Conservation (phyloP, 2,329 filamentous ascomycete species). For the Hymenoscyphus salicellus region DNA sequence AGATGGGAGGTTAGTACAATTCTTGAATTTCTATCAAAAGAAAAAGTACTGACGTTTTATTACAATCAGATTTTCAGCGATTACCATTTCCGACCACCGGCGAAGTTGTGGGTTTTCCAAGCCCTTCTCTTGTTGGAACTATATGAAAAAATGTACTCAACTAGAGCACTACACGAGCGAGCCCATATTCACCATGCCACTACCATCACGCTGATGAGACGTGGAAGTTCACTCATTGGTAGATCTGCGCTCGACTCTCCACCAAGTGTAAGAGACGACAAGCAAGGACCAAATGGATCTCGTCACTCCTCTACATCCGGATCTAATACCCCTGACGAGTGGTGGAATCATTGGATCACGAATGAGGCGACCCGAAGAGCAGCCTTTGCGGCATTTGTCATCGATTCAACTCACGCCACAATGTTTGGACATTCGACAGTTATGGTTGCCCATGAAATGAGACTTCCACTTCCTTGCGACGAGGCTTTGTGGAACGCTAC, state of each 20-base stretch:
- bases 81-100: constrained; percentile 81
- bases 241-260: constrained; percentile 82
- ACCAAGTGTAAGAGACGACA: constrained; percentile 58
- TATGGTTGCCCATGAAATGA: constrained; percentile 96
- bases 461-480: constrained; percentile 85
- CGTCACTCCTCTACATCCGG: constrained; percentile 62
- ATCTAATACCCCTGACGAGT: constrained; percentile 75
- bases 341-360: constrained; percentile 95
- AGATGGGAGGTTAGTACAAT: constrained; percentile 55
- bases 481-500: constrained; percentile 90
- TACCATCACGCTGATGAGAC: constrained; percentile 89
- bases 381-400: constrained; percentile 89
- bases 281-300: constrained; percentile 48
- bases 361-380: constrained; percentile 86
- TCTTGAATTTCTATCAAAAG: background rate
- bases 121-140: constrained; percentile 82
- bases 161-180: constrained; percentile 83
- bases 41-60: background rate
- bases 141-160: constrained; percentile 98
- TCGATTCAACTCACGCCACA: constrained; percentile 93
- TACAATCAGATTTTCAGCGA: constrained; percentile 76
- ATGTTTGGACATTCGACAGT: constrained; percentile 98
- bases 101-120: constrained; percentile 95
- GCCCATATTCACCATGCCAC: constrained; percentile 97
- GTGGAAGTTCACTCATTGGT: constrained; percentile 86